A percentile compares a stretch with the other conserved stretches of the same genome.
phyloP scores from a whole-genome alignment of 331 rosid genomes.

The Rhamnella rubrinervis region DNA sequence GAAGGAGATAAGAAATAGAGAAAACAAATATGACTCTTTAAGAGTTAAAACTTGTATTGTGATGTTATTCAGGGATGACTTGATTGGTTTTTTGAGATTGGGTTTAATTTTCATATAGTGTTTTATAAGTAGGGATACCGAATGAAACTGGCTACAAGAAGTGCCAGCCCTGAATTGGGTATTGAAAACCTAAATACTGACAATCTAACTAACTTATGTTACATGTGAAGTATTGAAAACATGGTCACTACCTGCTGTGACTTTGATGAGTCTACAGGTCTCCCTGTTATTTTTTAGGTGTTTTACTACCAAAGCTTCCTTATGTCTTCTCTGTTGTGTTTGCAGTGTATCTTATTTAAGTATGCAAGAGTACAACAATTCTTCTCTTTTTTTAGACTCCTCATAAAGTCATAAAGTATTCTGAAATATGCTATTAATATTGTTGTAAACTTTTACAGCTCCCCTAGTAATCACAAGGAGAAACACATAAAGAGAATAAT shows the following conservation, averaged over 20 bases:
- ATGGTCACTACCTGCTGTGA: no score
- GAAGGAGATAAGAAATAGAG: background rate
- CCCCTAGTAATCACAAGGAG: constrained; percentile 84
- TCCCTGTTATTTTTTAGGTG: no score
- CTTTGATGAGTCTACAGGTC: no score
- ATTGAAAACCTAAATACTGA: background rate
- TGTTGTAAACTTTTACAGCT: constrained; percentile 50
- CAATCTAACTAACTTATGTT: no score
- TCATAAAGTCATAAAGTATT: no score
- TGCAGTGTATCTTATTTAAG: no score
- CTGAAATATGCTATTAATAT: constrained; percentile 10
- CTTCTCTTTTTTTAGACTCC: no score
- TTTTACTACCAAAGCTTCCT: no score
- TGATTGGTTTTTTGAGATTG: background rate
- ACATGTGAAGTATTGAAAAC: no score
- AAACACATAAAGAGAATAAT: constrained; percentile 75
- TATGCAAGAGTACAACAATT: no score
- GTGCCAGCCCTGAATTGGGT: background rate
- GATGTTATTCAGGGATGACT: background rate
- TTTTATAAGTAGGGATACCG: background rate
- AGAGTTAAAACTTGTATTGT: background rate
- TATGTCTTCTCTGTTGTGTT: no score
- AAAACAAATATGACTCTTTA: no score
- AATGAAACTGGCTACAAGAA: background rate
- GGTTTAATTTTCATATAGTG: background rate